Evolutionary conservation across 1,139 yeast species (phyloP), one percentile per base, ranked within the genome.

Genomic region (Yamadazyma membranifaciens): DNA sequence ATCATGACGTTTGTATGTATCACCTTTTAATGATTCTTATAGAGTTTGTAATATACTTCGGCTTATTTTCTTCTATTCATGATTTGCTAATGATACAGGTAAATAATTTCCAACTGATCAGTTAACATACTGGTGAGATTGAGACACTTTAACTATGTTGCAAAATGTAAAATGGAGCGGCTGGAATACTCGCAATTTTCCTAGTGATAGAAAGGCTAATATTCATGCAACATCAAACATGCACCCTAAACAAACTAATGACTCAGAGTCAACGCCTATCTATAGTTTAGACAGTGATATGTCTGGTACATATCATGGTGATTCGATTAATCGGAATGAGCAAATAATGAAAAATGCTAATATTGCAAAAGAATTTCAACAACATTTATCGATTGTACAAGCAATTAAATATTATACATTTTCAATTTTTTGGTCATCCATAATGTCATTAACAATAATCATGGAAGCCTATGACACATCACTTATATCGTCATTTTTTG

Each of bases 391-490:
- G 1, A 31, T 49, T 10, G 10, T n/a, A 2, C 49, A 50, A 30
- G 57, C 57, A 7, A 26, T 55, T 16, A 43, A 41, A 31, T 41
- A 47, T 10, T 50, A 56, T 33, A 49, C 45, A 28, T 43, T 39
- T 33, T 56, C 55, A 12, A 44, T 55, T 16, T 38, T 49, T n/a
- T 57, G 60, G 59, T 48, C 58, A 11, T 41, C 50, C 32, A 49
- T 54, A 9, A 39, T 57, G 40, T 49, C 56, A 15, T 45, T 49
- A 16, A 53, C 59, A 17, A 55, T 56, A 34, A 40, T 56, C 12
- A 57, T 57, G 61, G 60, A 56, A 41, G 61, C 59, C 25, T 57
- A 55, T 44, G 61, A 57, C 43, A 44, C 42, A 25, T 53, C 45
- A 33, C 45, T 56, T 40, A 57, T 56, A 13, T 16, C 49, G 9